Conservation (phyloP, 2,329 filamentous ascomycete species). For the Microsporum audouinii region DNA sequence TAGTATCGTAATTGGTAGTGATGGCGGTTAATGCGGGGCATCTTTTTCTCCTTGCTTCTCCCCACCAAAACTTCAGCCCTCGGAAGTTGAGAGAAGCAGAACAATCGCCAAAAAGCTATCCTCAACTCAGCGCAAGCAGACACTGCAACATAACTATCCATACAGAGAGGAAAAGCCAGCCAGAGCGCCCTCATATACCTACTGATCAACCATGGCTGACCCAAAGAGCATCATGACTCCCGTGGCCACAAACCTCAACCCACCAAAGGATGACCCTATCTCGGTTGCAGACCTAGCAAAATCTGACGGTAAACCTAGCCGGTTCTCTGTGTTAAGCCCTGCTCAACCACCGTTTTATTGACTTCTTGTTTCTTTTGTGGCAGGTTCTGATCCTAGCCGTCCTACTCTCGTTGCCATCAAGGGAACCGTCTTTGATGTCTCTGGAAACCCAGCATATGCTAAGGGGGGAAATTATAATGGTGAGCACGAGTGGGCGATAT, state of each 20-base stretch:
- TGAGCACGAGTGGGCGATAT: slow-evolving; percentile 33
- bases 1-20: not conserved
- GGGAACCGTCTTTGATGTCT: slow-evolving; percentile 92
- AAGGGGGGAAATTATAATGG: slow-evolving; percentile 75
- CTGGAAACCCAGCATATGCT: slow-evolving; percentile 74
- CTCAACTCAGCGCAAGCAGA: not conserved
- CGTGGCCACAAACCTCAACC: slow-evolving; percentile 43
- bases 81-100: not conserved
- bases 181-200: not conserved
- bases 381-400: slow-evolving; percentile 14
- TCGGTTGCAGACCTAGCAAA: slow-evolving; percentile 65
- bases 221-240: slow-evolving; percentile 14
- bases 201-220: slow-evolving; percentile 7
- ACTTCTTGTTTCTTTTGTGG: not conserved
- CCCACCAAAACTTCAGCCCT: not conserved
- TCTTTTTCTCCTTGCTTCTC: not conserved
- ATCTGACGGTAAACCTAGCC: slow-evolving; percentile 58
- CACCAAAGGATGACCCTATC: slow-evolving; percentile 81
- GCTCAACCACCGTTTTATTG: not conserved
- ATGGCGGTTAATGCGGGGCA: not conserved
- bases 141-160: not conserved
- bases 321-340: not conserved
- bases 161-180: not conserved
- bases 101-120: not conserved
- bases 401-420: slow-evolving; percentile 55